phyloP scores from a whole-genome alignment of 352 stramenopile species.

The Phytophthora sojae region DNA sequence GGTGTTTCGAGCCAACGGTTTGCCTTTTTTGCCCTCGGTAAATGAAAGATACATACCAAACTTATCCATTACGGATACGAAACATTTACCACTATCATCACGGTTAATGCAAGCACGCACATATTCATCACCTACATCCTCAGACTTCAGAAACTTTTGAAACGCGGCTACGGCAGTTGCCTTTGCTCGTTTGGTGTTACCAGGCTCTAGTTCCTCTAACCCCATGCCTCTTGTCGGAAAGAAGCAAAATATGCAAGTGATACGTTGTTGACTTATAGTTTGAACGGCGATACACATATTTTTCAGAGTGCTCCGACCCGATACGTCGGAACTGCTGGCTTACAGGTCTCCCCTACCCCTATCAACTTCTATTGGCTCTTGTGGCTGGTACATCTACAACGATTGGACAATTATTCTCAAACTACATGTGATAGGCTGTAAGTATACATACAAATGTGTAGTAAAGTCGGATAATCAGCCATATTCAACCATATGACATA shows the following conservation, averaged over 20 bases:
- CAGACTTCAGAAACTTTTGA: too few relatives aligned
- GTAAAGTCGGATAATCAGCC: too few relatives aligned
- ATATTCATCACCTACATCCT: too few relatives aligned
- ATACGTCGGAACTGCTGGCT: background rate
- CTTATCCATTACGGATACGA: background rate
- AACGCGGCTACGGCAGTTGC: too few relatives aligned
- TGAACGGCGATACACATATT: background rate
- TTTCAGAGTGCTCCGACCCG: background rate
- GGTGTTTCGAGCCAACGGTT: slow-evolving; percentile 1
- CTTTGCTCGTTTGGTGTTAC: too few relatives aligned
- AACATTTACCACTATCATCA: background rate
- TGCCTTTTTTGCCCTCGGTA: slow-evolving; percentile 11
- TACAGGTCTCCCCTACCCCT: background rate
- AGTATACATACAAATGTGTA: too few relatives aligned
- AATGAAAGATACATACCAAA: slow-evolving; percentile 24
- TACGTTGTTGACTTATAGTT: background rate
- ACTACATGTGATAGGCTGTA: too few relatives aligned
- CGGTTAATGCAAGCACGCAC: too few relatives aligned
- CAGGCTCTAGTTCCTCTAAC: background rate
- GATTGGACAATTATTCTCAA: too few relatives aligned
- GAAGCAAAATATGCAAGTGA: background rate
- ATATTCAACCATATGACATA: too few relatives aligned
- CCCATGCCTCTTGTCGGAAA: background rate
- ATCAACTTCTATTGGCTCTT: background rate
- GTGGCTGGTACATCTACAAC: too few relatives aligned